Evolutionary conservation across 2,329 filamentous ascomycete genomes (phyloP).

Genomic region (Ophiosphaerella narmari): DNA sequence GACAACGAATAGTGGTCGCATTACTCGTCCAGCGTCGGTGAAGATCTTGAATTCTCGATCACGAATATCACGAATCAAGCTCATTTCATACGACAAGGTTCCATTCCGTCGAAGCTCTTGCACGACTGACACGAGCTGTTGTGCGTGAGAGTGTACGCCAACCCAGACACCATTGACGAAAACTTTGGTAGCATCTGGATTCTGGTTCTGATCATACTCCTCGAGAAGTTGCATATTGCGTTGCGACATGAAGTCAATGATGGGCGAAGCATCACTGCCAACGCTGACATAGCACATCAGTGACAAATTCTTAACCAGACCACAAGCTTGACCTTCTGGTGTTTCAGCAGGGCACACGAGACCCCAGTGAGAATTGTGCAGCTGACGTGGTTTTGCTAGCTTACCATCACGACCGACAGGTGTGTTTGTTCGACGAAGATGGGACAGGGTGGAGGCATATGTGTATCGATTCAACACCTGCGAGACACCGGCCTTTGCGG

Average conservation of each 20-base stretch:
- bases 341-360: constrained; percentile 97
- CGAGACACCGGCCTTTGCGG: constrained; percentile 93
- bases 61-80: constrained; percentile 91
- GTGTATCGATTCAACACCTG: constrained; percentile 98
- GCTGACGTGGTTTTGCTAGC: constrained; percentile 93
- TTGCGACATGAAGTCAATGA: constrained; percentile 94
- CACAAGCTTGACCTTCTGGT: constrained; percentile 96
- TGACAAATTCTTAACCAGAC: constrained; percentile 95
- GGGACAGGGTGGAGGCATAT: constrained; percentile 93
- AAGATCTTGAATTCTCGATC: constrained; percentile 99
- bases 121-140: constrained; percentile 79
- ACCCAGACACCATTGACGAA: constrained; percentile 99
- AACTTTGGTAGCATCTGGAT: constrained; percentile 93
- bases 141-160: constrained; percentile 87
- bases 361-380: constrained; percentile 99
- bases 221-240: constrained; percentile 95
- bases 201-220: constrained; percentile 72
- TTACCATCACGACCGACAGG: constrained; percentile 98
- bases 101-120: constrained; percentile 77
- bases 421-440: constrained; percentile 96
- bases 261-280: constrained; percentile 85
- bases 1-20: constrained; percentile 90
- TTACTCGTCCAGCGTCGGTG: constrained; percentile 93
- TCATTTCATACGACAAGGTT: constrained; percentile 88
- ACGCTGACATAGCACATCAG: constrained; percentile 99